These are phyloP conservation scores for Crotalaria pallida DNA, from an alignment of 306 rosid genomes.

Conservation along the genomic window DNA sequence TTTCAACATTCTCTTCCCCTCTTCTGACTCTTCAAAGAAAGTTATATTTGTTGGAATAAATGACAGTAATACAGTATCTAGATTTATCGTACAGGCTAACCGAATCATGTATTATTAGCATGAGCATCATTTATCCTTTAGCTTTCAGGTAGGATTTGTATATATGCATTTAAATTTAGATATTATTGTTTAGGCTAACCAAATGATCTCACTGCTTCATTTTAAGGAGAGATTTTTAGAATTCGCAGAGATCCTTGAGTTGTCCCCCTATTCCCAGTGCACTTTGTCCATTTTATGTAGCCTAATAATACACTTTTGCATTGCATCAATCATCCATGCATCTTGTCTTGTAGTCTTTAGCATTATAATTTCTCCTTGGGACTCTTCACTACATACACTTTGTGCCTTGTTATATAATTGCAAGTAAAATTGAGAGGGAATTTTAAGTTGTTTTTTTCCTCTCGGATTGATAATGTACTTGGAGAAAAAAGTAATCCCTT, in stretches of 20 bases:
- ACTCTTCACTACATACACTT: background rate
- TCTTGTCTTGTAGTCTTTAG: background rate
- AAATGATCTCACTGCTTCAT: background rate
- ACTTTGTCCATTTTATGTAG: too few relatives aligned
- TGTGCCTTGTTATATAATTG: background rate
- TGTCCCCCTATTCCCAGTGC: background rate
- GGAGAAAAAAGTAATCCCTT: background rate
- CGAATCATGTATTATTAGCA: background rate
- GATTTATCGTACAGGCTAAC: background rate
- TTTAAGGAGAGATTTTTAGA: background rate
- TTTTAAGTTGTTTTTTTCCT: background rate
- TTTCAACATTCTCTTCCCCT: background rate
- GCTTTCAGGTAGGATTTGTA: too few relatives aligned
- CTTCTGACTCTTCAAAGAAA: background rate
- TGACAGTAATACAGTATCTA: background rate
- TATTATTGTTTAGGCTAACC: background rate
- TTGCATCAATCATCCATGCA: background rate
- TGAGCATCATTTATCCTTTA: too few relatives aligned
- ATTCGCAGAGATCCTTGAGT: background rate
- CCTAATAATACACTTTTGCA: too few relatives aligned
- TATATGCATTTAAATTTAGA: too few relatives aligned
- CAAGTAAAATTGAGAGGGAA: background rate
- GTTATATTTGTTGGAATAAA: background rate
- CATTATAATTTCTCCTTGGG: background rate
- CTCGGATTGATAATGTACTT: background rate